Evolutionary conservation across 306 rosid genomes (phyloP), one percentile per base, ranked within the genome.

Genomic region (Abrus pulchellus): DNA sequence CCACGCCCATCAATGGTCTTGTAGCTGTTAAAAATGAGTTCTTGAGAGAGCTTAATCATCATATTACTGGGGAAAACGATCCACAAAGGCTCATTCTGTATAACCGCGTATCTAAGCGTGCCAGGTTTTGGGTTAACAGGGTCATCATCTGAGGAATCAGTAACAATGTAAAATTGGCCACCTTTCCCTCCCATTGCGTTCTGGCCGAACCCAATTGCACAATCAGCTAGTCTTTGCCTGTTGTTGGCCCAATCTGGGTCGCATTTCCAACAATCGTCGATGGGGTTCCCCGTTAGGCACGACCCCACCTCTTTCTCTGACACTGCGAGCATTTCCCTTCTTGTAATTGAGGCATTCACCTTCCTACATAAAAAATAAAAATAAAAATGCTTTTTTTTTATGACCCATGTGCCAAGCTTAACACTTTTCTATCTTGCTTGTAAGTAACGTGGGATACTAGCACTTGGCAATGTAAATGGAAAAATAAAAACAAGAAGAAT

Each of bases 181-280:
- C 87, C 91, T 62, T 93, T 91, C 8, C 99, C 99, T 6, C 99
- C 99, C 38, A 77, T 80, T 1, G 98, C 97, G 28, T 91, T 87
- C 45, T 93, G 97, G 3, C 99, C 99, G 29, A 95, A 95, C 68
- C 99, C 99, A 10, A 95, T 95, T 1, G 85, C 94, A 66, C 99
- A 93, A 7, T 95, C 99, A 0, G 99, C 99, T 9, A 95, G 83
- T 41, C 97, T 78, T 64, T 93, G 97, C 5, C 99, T 80, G 82
- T 93, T 87, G 82, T 87, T 93, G 30, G 98, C 84, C 99, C 99
- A 95, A 14, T 90, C 71, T 29, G 92, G 85, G 88, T 95, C 97
- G 34, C 99, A 95, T 89, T 91, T 95, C 99, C 99, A 95, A 76
- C 99, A 95, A 78, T 95, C 99, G 40, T 95, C 99, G 0, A 95